These are phyloP conservation scores for Scutellaria minor DNA, from an alignment of 257 asterid species.

Conservation along the genomic window DNA sequence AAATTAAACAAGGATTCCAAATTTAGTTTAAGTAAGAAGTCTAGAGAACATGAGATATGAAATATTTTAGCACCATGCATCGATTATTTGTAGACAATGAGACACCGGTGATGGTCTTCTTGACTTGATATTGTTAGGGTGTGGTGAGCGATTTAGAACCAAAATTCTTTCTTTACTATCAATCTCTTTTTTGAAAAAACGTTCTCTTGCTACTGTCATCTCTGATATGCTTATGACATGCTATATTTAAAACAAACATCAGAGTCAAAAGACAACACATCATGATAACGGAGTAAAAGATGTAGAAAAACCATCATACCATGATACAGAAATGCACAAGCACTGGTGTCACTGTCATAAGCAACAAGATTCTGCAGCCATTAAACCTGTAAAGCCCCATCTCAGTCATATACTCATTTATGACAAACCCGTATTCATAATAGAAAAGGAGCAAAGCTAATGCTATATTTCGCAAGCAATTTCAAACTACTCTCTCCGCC, in stretches of 20 bases:
- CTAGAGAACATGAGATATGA: constrained; percentile 7
- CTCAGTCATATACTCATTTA: constrained; percentile 12
- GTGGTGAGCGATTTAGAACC: not conserved
- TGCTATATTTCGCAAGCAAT: not conserved
- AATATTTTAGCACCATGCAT: not conserved
- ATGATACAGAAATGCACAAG: constrained; percentile 40
- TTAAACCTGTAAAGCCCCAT: constrained; percentile 41
- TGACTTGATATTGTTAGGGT: not conserved
- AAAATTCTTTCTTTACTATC: not conserved
- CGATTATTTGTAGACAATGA: not conserved
- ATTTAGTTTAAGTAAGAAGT: not conserved
- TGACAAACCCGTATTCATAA: not conserved
- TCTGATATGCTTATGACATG: constrained; percentile 2
- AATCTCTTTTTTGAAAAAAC: not conserved
- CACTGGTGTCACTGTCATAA: constrained; percentile 41
- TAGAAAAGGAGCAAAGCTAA: constrained; percentile 12
- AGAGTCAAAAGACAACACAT: constrained; percentile 9
- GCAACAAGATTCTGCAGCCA: constrained; percentile 38
- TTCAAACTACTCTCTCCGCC: not conserved
- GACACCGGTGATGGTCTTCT: not conserved
- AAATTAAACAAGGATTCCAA: not conserved
- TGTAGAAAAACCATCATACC: constrained; percentile 38
- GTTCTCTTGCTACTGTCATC: not conserved
- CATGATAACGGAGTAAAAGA: constrained; percentile 18
- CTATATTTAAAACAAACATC: not conserved